Conservation (phyloP, 352 stramenopile genomes). For the Pilasporangium apinafurcum region DNA sequence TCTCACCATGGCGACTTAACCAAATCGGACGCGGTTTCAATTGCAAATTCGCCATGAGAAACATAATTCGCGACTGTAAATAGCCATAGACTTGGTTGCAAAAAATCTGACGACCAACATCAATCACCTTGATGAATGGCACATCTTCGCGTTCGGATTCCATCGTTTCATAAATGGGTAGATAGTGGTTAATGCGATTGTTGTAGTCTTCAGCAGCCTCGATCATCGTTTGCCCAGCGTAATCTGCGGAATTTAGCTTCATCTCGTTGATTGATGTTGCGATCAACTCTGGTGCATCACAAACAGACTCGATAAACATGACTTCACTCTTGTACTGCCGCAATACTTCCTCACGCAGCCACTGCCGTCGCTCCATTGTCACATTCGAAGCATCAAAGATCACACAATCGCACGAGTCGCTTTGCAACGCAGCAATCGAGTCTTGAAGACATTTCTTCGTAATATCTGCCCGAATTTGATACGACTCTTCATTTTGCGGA, state of each 20-base stretch:
- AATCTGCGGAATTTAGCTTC: constrained; percentile 80
- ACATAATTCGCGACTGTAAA: constrained; percentile 88
- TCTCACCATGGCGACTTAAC: constrained; percentile 96
- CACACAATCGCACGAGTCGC: constrained; percentile 66
- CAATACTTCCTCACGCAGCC: constrained; percentile 45
- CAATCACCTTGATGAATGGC: constrained; percentile 79
- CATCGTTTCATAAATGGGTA: constrained; percentile 62
- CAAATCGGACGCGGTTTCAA: constrained; percentile 93
- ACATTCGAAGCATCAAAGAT: constrained; percentile 85
- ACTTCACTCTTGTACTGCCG: constrained; percentile 70
- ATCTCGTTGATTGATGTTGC: constrained; percentile 81
- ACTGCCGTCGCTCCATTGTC: constrained; percentile 54
- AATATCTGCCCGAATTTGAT: constrained; percentile 61
- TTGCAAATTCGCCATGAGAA: constrained; percentile 96
- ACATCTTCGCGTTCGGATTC: constrained; percentile 42
- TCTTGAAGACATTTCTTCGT: constrained; percentile 67
- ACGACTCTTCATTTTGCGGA: constrained; percentile 64
- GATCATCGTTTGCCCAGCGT: constrained; percentile 62
- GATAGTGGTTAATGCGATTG: constrained; percentile 77
- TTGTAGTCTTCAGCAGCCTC: constrained; percentile 70
- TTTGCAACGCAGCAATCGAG: constrained; percentile 56
- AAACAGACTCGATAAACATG: constrained; percentile 83
- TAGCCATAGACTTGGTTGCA: constrained; percentile 84
- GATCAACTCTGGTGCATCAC: constrained; percentile 63
- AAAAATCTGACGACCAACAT: constrained; percentile 77